Conservation (phyloP, 73 alveolate species). For the Strombidium stylifer region DNA sequence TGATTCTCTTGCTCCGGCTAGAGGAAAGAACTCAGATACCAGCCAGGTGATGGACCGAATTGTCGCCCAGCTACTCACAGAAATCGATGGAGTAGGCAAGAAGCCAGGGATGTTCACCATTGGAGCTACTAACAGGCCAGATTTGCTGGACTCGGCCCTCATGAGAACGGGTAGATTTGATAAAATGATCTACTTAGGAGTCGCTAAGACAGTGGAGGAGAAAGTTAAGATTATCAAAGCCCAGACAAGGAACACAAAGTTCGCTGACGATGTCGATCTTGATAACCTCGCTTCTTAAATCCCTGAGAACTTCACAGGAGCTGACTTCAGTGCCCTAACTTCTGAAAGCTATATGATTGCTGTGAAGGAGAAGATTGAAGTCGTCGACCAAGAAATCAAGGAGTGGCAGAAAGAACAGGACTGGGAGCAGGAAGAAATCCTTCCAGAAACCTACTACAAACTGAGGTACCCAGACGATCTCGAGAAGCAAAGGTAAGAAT, state of each 20-base stretch:
- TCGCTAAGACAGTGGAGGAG: conserved; percentile 69
- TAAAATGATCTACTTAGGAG: conserved; percentile 84
- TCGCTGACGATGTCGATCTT: conserved; percentile 55
- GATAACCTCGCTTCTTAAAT: conserved; percentile 54
- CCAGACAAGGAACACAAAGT: conserved; percentile 55
- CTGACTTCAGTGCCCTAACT: conserved; percentile 80
- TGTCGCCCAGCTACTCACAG: conserved; percentile 85
- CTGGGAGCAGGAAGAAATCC: conserved; percentile 25
- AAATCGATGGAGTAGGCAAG: conserved; percentile 74
- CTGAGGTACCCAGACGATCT: conserved; percentile 32
- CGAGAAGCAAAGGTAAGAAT: background rate
- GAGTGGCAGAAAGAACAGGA: conserved; percentile 3
- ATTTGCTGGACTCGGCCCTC: conserved; percentile 83
- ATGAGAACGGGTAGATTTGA: conserved; percentile 94
- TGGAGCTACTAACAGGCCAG: conserved; percentile 96
- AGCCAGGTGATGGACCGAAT: conserved; percentile 93
- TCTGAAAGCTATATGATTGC: conserved; percentile 76
- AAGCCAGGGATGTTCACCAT: conserved; percentile 68
- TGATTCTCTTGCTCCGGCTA: conserved; percentile 92
- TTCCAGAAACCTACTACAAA: conserved; percentile 38
- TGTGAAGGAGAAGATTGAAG: conserved; percentile 60
- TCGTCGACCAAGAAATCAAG: conserved; percentile 32
- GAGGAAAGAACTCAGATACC: conserved; percentile 84
- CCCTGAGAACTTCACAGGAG: conserved; percentile 88
- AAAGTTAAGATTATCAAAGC: conserved; percentile 70